Evolutionary conservation across 2,329 filamentous ascomycete species (phyloP), one percentile per base, ranked within the genome.

Genomic region (Paracamarosporium sp.): DNA sequence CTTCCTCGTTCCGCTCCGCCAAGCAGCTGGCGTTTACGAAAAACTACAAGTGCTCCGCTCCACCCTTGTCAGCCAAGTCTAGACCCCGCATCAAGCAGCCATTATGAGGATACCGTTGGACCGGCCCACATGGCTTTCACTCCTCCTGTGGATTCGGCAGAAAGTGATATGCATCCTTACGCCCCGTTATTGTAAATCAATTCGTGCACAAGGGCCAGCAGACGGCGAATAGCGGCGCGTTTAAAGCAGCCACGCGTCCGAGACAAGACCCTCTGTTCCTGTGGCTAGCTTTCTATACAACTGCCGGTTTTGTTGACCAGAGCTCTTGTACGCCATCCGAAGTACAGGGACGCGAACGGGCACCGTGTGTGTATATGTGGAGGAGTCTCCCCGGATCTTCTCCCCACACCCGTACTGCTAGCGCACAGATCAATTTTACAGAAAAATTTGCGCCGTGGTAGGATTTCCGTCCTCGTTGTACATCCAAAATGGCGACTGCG

Each of bases 61-160:
- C 56, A 63, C 50, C 67, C 68, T 59, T 67, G 69, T 30, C 58
- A 50, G 72, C 72, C 72, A 75, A 75, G 71, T 31, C 48, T 31
- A 50, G 54, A 62, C 71, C 71, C 72, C 69, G 67, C 72, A 71
- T 61, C 25, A 47, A 27, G 20, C 30, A 57, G 60, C 61, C 59
- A 59, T 65, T 65, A 55, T 57, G 56, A 56, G 57, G 56, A 31
- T 45, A 60, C 64, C 60, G 63, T 66, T 67, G 43, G 60, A 30
- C 57, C 58, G 62, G 64, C 50, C 15, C 59, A 56, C 56, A 43
- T 55, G 47, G 38, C 50, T 35, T 57, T 50, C 50, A 50, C 52
- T 53, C 54, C 36, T 47, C 61, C 55, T 67, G 57, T 73, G 68
- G 70, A 62, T 46, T 69, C 69, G 69, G 59, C 65, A 68, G 64